Conservation (phyloP, 345 rosid species). For the Xanthoceras sorbifolium region DNA sequence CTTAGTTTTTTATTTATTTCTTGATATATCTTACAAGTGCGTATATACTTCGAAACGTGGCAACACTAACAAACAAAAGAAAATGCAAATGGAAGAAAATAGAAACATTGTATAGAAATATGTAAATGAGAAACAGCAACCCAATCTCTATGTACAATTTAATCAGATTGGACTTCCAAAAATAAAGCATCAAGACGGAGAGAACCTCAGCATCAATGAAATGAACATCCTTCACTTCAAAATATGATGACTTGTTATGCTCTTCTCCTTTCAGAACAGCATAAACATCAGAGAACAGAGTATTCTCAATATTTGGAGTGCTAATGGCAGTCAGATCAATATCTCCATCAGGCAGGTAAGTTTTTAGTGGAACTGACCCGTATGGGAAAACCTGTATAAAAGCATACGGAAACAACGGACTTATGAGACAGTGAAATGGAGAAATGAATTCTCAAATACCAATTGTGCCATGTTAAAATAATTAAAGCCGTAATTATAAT, state of each 20-base stretch:
- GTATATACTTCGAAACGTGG: neutral
- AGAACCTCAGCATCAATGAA: slow-evolving; percentile 42
- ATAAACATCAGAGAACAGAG: slow-evolving; percentile 27
- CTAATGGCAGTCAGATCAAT: slow-evolving; percentile 40
- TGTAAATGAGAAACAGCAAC: neutral
- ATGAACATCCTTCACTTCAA: slow-evolving; percentile 38
- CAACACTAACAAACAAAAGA: neutral
- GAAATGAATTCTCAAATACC: neutral
- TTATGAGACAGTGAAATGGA: neutral
- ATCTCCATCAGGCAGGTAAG: slow-evolving; percentile 47
- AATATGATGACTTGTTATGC: slow-evolving; percentile 19
- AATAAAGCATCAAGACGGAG: slow-evolving; percentile 3
- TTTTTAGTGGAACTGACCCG: slow-evolving; percentile 39
- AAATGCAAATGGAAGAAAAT: neutral
- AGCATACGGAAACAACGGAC: neutral
- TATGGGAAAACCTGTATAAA: slow-evolving; percentile 27
- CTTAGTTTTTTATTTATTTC: neutral
- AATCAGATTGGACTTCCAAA: slow-evolving; percentile 2
- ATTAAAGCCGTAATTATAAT: neutral
- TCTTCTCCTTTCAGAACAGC: slow-evolving; percentile 33
- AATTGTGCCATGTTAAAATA: neutral
- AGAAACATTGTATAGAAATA: neutral
- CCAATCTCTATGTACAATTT: slow-evolving; percentile 1
- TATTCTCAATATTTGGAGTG: slow-evolving; percentile 26
- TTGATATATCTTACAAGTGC: neutral